These are phyloP conservation scores for Mycosarcoma mackinlayi DNA, from an alignment of 1,284 basidiomycete genomes.

Conservation along the genomic window DNA sequence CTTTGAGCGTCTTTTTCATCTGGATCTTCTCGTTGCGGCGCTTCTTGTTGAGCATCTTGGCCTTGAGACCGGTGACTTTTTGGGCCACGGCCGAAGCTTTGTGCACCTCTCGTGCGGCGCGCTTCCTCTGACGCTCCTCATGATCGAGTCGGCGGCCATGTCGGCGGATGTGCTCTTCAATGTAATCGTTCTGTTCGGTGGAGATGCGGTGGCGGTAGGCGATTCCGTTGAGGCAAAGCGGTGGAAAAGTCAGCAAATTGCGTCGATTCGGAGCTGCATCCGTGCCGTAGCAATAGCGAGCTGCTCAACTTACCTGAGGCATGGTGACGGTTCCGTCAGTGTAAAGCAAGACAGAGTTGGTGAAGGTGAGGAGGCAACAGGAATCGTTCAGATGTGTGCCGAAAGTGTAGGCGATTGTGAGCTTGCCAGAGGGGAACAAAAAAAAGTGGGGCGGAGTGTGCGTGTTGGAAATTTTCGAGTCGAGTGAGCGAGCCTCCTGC, in stretches of 20 bases:
- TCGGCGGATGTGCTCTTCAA: constrained; percentile 69
- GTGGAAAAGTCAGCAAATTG: not conserved
- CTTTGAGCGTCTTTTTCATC: constrained; percentile 98
- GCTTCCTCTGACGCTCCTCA: constrained; percentile 77
- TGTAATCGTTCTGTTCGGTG: constrained; percentile 69
- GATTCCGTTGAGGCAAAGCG: too few relatives aligned
- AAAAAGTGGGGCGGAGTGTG: constrained; percentile 1
- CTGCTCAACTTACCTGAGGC: constrained; percentile 40
- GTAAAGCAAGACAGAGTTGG: constrained; percentile 9
- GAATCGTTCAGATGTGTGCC: too few relatives aligned
- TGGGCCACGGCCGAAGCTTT: constrained; percentile 86
- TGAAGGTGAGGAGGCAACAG: constrained; percentile 7
- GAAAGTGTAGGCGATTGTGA: too few relatives aligned
- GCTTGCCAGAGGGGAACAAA: too few relatives aligned
- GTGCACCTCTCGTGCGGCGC: constrained; percentile 90
- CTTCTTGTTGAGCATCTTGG: constrained; percentile 95
- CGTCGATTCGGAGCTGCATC: too few relatives aligned
- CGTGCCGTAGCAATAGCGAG: not conserved
- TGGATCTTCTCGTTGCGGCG: constrained; percentile 97
- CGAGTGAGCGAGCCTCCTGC: not conserved
- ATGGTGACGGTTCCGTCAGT: constrained; percentile 25
- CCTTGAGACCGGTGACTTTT: constrained; percentile 95
- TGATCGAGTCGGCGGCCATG: constrained; percentile 67
- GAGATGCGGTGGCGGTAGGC: constrained; percentile 1
- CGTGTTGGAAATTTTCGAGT: constrained; percentile 14